Conservation (phyloP, 208 protist genomes). For the Entamoeba invadens region DNA sequence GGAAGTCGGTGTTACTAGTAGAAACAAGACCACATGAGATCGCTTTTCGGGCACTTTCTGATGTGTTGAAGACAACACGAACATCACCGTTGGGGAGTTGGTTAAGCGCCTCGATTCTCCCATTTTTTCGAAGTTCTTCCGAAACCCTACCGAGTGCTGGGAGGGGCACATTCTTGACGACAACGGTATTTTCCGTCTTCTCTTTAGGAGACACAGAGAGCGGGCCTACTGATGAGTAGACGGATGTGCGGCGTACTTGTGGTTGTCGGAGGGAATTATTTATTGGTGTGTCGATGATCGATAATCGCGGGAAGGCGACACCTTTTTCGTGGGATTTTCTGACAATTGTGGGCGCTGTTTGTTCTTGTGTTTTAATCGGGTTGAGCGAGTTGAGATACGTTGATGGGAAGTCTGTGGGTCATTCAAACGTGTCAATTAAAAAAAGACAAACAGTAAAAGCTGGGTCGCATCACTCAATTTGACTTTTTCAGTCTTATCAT, state of each 20-base stretch:
- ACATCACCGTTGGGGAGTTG: neutral
- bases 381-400: neutral
- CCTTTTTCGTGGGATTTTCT: neutral
- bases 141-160: neutral
- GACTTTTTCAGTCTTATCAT: neutral
- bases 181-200: neutral
- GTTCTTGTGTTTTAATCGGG: neutral
- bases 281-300: neutral
- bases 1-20: neutral
- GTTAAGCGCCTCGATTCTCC: neutral
- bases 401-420: neutral
- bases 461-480: neutral
- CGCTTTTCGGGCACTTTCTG: neutral
- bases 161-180: neutral
- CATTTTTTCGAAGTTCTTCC: neutral
- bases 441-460: neutral
- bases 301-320: neutral
- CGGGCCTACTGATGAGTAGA: neutral
- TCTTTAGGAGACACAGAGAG: neutral
- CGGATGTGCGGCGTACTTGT: neutral
- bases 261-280: neutral
- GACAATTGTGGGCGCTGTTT: neutral
- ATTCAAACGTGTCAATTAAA: neutral
- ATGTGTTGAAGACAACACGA: neutral
- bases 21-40: neutral